Evolutionary conservation across 1,284 basidiomycete genomes (phyloP), one percentile per base, ranked within the genome.

Genomic region (Mycosarcoma mackinlayi): DNA sequence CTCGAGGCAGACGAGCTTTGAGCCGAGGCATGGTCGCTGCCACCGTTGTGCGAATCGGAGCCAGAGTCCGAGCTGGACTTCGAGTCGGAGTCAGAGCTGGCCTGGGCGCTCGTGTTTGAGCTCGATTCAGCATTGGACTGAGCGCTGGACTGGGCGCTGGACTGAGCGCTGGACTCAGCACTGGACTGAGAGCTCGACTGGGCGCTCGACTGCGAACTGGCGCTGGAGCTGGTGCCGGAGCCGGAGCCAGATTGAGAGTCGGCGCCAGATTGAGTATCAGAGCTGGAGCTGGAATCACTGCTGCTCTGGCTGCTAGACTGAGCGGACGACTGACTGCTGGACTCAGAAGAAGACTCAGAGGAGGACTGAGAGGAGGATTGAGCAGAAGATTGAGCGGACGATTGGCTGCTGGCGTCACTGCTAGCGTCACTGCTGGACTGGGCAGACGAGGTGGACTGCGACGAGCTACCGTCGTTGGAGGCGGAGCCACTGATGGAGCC

Each of bases 401-500:
- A 46, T 13, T 56, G 42, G 25, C 54, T 21, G 48, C 41, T 55
- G 4, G 58, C 33, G 21, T 46, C 24, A 11, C 58, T 24, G 39
- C 27, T 25, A 14, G 57, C 37, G 14, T 41, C 6, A 21, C 45
- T 11, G 37, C 27, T 21, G 23, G 58, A 48, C 30, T 59, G 39
- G 21, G 37, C 37, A 14, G 37, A 38, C 37, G 57, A 34, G 25
- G 23, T 34, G 16, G 63, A 48, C 21, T 39, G 38, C 7, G 62
- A 42, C 33, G 34, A 35, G 57, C 50, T 34, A 10, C 56, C 60
- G 18, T 53, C 48, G 19, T 57, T 50, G 4, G 65, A 62, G 13
- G 47, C 44, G 4, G 67, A 60, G n/a, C 56, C 66, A n/a, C 60
- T 64, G 42, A 45, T 27, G 47, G 42, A 50, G 16, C 55, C 59